A percentile compares a stretch with the other conserved stretches of the same genome.
Evolutionary conservation across 768 basidiomycete genomes (phyloP).

Genomic region (Lactarius vividus): DNA sequence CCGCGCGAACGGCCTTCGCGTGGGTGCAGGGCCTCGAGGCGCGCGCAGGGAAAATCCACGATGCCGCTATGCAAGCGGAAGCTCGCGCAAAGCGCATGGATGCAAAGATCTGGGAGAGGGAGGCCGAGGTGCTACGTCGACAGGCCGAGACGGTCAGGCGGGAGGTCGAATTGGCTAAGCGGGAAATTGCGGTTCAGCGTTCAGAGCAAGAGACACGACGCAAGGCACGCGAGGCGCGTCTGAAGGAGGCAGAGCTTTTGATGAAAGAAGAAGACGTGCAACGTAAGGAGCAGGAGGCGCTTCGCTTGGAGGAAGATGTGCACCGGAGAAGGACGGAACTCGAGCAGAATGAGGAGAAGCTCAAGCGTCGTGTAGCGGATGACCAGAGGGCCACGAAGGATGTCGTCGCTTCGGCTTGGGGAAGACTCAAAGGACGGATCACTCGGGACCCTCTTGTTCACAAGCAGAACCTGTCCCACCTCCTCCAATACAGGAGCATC

Average conservation of each 20-base stretch:
- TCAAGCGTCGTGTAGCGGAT: not conserved
- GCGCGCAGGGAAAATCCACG: slow-evolving; percentile 11
- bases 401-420: slow-evolving; percentile 9
- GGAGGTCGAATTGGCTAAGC: too few species aligned
- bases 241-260: too few species aligned
- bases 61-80: slow-evolving; percentile 8
- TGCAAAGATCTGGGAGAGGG: slow-evolving; percentile 8
- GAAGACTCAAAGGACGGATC: slow-evolving; percentile 13
- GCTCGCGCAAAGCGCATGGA: slow-evolving; percentile 6
- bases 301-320: slow-evolving; percentile 11
- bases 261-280: too few species aligned
- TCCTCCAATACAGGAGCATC: too few species aligned
- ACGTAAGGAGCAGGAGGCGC: too few species aligned
- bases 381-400: slow-evolving; percentile 5
- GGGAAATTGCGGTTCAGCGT: too few species aligned
- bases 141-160: too few species aligned
- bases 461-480: too few species aligned
- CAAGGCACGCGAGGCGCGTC: too few species aligned
- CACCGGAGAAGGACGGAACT: slow-evolving; percentile 7
- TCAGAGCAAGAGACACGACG: too few species aligned
- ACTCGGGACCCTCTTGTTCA: too few species aligned
- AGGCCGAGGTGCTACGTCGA: slow-evolving; percentile 4
- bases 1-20: slow-evolving; percentile 16
- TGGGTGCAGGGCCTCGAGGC: slow-evolving; percentile 13
- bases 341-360: slow-evolving; percentile 1